phyloP scores from a whole-genome alignment of 139 green algal species.

The Chlorella sp. region DNA sequence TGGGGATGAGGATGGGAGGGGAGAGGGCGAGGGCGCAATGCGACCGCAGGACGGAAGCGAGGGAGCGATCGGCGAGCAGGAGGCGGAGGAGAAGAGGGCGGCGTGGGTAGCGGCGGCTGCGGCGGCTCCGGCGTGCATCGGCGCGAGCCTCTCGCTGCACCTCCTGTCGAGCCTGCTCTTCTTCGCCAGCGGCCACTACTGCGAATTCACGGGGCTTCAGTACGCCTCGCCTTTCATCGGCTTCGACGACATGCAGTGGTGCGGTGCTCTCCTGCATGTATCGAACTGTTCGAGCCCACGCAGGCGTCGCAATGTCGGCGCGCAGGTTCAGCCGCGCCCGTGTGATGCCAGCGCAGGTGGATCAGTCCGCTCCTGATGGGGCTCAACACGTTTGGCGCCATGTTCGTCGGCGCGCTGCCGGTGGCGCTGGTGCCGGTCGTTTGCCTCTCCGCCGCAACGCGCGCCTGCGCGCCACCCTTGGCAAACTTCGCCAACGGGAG shows the following conservation, averaged over 20 bases:
- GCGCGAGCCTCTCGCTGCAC: neutral
- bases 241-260: constrained; percentile 64
- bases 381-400: constrained; percentile 72
- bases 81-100: neutral
- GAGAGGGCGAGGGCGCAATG: too few species aligned
- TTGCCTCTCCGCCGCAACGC: neutral
- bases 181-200: constrained; percentile 82
- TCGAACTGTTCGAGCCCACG: too few species aligned
- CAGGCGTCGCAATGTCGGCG: too few species aligned
- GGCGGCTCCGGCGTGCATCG: neutral
- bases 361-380: constrained; percentile 52
- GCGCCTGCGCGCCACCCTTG: too few species aligned
- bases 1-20: too few species aligned
- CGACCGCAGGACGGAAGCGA: too few species aligned
- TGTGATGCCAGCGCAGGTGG: constrained; percentile 41
- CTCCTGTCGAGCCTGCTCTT: constrained; percentile 42
- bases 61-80: neutral
- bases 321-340: constrained; percentile 13
- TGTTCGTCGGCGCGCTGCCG: constrained; percentile 6
- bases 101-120: neutral
- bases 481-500: neutral
- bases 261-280: too few species aligned
- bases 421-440: neutral
- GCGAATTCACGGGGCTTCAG: constrained; percentile 83
- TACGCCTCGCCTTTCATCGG: constrained; percentile 86